Evolutionary conservation across 2,329 filamentous ascomycete species (phyloP).

Genomic region (Cladosporium halotolerans): DNA sequence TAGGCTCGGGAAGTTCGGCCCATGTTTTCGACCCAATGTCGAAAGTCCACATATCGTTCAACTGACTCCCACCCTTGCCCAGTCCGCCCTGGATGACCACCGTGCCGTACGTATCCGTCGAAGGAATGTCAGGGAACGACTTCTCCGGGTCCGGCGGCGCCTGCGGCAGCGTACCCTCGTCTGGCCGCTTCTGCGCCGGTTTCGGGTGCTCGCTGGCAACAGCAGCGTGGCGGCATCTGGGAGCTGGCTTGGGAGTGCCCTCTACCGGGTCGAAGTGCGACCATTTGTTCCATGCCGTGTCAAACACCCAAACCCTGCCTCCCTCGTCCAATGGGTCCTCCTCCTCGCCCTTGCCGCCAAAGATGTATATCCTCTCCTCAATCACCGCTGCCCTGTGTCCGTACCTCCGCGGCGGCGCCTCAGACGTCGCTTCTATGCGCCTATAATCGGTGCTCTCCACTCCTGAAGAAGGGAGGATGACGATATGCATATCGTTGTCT

Average conservation of each 20-base stretch:
- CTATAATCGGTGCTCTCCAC: slow-evolving; percentile 39
- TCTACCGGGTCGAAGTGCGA: slow-evolving; percentile 32
- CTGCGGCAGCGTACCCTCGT: slow-evolving; percentile 29
- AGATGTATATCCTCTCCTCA: slow-evolving; percentile 41
- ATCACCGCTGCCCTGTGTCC: slow-evolving; percentile 39
- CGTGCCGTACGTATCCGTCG: slow-evolving; percentile 40
- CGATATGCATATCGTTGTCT: slow-evolving; percentile 46
- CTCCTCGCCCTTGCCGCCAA: slow-evolving; percentile 30
- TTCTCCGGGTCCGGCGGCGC: slow-evolving; percentile 36
- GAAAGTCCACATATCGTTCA: slow-evolving; percentile 42
- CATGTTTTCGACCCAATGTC: slow-evolving; percentile 37
- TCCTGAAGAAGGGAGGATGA: slow-evolving; percentile 45
- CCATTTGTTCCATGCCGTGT: slow-evolving; percentile 38
- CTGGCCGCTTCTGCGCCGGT: slow-evolving; percentile 26
- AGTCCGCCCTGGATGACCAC: slow-evolving; percentile 48
- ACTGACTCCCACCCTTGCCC: slow-evolving; percentile 21
- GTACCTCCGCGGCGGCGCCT: slow-evolving; percentile 34
- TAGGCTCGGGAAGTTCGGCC: slow-evolving; percentile 42
- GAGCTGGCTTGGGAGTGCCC: slow-evolving; percentile 19
- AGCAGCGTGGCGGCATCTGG: slow-evolving; percentile 32
- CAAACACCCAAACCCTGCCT: slow-evolving; percentile 40
- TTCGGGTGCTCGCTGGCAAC: slow-evolving; percentile 36
- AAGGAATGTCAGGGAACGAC: slow-evolving; percentile 36
- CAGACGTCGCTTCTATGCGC: slow-evolving; percentile 28
- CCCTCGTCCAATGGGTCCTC: slow-evolving; percentile 24